Percentiles rank a stretch among this genome's conserved stretches.
Evolutionary conservation across 768 basidiomycete species (phyloP).

Genomic region (Trametes cingulata): DNA sequence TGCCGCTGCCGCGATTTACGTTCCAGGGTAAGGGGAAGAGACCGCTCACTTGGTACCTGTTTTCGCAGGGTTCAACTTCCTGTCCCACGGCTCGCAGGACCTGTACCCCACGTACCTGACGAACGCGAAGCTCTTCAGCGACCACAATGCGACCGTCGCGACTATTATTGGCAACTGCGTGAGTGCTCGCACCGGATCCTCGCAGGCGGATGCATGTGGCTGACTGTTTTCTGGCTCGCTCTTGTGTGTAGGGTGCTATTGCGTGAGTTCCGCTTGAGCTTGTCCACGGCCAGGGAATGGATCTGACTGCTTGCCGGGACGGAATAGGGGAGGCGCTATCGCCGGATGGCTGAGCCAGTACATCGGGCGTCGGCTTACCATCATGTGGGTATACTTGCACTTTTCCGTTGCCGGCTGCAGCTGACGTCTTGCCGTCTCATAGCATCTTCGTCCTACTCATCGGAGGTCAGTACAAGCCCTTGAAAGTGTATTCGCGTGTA

Average conservation of each 20-base stretch:
- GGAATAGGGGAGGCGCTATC: constrained; percentile 59
- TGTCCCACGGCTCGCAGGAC: constrained; percentile 59
- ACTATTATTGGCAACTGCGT: constrained; percentile 82
- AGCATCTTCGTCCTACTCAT: constrained; percentile 58
- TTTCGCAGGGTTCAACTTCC: constrained; percentile 48
- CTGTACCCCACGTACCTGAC: constrained; percentile 80
- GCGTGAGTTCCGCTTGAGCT: constrained; percentile 32
- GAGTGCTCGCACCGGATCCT: constrained; percentile 23
- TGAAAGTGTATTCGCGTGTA: not conserved
- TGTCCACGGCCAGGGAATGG: not conserved
- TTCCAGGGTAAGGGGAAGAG: not conserved
- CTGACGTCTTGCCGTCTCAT: not conserved
- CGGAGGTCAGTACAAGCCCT: constrained; percentile 33
- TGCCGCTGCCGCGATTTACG: not conserved
- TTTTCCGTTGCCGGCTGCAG: not conserved
- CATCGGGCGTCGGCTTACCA: constrained; percentile 81
- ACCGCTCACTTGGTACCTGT: constrained; percentile 9
- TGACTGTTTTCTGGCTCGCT: not conserved
- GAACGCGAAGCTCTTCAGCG: constrained; percentile 58
- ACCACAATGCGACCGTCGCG: constrained; percentile 63
- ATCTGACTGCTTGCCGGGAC: constrained; percentile 12
- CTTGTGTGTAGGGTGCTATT: constrained; percentile 47
- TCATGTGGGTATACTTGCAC: constrained; percentile 42
- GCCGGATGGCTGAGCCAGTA: constrained; percentile 77
- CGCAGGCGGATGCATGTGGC: not conserved